Base-by-base conservation (phyloP, 2,329 filamentous ascomycete species). In the Arthroderma uncinatum region DNA sequence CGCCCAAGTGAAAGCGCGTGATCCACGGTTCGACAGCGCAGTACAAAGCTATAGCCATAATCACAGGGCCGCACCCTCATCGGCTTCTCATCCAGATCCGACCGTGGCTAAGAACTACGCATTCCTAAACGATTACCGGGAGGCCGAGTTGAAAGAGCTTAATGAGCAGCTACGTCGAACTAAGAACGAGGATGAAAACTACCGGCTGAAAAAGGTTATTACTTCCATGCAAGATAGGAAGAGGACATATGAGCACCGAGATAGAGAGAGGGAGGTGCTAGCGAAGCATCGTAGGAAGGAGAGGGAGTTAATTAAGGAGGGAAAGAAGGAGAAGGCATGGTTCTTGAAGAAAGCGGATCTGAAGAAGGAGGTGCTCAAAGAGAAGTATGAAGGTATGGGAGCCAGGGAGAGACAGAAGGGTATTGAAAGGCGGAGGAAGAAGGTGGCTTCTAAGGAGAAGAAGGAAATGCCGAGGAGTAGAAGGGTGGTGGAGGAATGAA, bases 341-440 rank as follows among this genome's bases (percentile, higher is more conserved):
- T 97, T 89, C 73, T 76, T 97, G 65, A 98, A 98, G 82, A 85
- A 85, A 76, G 83, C 84, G 67, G 92, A 96, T 74, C 82, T 93
- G 77, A 95, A 93, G 84, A 89, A 92, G 78, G 78, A 85, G 71
- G 78, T 90, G 57, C 76, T 96, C 61, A 77, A 87, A 67, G 85
- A 93, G 65, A 83, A 86, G 69, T 96, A 87, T 72, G 81, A 85
- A 64, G 81, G 82, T 59, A 86, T 97, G 85, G 93, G 88, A 73
- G 86, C 86, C 68, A 86, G 84, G 70, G 85, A 96, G 73, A 81
- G 90, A 59, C 87, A 94, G 61, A 86, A 84, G 75, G 83, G 85
- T 12, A 88, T 97, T 66, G 89, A 94, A 78, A 80, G 88, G 69
- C 84, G 86, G 74, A 78, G 89, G 72, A 96, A 95, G 84, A 96